These are phyloP conservation scores for Odontarrhena argentea DNA, from an alignment of 345 rosid genomes.

Conservation along the genomic window DNA sequence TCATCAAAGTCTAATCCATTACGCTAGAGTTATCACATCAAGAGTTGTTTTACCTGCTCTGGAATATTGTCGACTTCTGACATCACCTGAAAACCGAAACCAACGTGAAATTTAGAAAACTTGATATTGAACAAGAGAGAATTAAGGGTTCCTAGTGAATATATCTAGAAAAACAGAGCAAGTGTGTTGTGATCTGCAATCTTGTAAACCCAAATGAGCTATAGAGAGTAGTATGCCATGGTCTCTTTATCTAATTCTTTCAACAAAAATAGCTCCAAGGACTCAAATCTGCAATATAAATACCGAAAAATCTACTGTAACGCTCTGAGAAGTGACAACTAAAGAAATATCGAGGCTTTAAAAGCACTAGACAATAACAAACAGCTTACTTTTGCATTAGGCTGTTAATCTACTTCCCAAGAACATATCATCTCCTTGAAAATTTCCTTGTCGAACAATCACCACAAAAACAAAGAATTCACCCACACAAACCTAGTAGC, in stretches of 20 bases:
- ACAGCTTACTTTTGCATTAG: background rate
- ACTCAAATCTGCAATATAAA: constrained; percentile 6
- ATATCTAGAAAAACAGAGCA: constrained; percentile 7
- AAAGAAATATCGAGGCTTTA: background rate
- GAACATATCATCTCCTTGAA: background rate
- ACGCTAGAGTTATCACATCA: constrained; percentile 37
- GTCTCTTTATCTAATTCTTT: background rate
- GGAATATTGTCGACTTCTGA: constrained; percentile 25
- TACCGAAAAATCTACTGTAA: background rate
- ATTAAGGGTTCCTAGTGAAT: background rate
- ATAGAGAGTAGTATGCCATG: constrained; percentile 12
- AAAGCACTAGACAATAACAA: background rate
- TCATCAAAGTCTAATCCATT: constrained; percentile 45
- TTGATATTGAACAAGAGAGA: background rate
- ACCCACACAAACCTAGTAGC: constrained; percentile 17
- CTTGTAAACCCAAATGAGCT: constrained; percentile 38
- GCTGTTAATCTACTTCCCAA: background rate
- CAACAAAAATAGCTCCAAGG: constrained; percentile 16
- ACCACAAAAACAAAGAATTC: background rate
- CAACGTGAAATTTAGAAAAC: background rate
- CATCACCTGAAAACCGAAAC: constrained; percentile 31
- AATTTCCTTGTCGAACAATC: background rate
- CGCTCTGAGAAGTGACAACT: background rate
- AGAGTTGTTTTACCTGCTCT: constrained; percentile 48
- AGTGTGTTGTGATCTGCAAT: constrained; percentile 47